These are phyloP conservation scores for Helotiales sp. DNA, from an alignment of 2,329 filamentous ascomycete species.

Conservation along the genomic window DNA sequence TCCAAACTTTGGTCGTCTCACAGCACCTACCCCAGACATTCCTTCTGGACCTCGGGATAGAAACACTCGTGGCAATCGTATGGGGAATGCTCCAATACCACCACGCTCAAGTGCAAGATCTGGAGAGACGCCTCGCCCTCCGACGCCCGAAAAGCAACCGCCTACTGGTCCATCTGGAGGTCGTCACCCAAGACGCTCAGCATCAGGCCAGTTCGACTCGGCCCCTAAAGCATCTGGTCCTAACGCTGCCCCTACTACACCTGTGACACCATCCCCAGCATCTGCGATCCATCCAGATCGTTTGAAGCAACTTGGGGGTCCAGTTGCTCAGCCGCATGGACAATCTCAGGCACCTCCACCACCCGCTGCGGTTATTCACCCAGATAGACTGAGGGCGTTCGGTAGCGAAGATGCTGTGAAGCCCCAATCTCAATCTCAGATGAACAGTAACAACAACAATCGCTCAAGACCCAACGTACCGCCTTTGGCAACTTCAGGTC, in stretches of 20 bases:
- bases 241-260: conserved; percentile 31
- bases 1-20: conserved; percentile 66
- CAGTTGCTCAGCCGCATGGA: conserved; percentile 39
- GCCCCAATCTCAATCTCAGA: conserved; percentile 37
- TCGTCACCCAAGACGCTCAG: conserved; percentile 37
- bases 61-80: conserved; percentile 46
- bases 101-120: conserved; percentile 34
- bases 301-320: conserved; percentile 52
- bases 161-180: conserved; percentile 43
- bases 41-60: conserved; percentile 62
- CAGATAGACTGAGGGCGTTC: conserved; percentile 40
- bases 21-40: conserved; percentile 51
- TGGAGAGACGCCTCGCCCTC: conserved; percentile 37
- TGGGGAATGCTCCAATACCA: conserved; percentile 24
- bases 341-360: conserved; percentile 43
- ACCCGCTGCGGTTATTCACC: conserved; percentile 41
- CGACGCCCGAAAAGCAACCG: conserved; percentile 42
- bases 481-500: conserved; percentile 35
- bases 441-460: conserved; percentile 37
- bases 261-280: conserved; percentile 36
- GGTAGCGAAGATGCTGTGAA: conserved; percentile 37
- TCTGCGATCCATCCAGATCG: conserved; percentile 56
- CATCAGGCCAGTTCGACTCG: conserved; percentile 39
- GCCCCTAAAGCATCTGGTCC: conserved; percentile 28
- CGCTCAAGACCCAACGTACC: conserved; percentile 43